Evolutionary conservation across 768 basidiomycete genomes (phyloP), one percentile per base, ranked within the genome.

Genomic region (Boletus rex-veris): DNA sequence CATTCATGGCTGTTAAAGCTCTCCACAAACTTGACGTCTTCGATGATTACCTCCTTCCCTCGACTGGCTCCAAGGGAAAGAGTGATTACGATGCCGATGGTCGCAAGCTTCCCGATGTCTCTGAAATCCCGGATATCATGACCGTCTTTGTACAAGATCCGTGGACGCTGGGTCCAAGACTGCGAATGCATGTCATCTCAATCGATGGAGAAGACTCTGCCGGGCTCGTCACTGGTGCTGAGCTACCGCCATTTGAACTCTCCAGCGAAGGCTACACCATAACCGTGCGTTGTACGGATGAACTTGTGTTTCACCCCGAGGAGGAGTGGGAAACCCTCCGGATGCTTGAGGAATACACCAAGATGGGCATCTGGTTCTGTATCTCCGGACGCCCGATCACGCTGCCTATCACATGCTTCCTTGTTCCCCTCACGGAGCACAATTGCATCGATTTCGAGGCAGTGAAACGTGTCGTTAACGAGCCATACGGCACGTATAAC

Each of bases 11-110:
- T 3, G 88, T 91, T 19, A 84, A 81, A 59, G 74, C 75, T 3
- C 76, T 96, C 15, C 80, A 85, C 55, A 73, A 75, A 28, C 72
- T 90, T n/a, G 80, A 86, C 28, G 85, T 90, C 5, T 86, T 94
- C 59, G 86, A 95, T 61, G 85, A 92, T 52, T 85, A 88, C 63
- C 78, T 96, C 3, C 76, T 92, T 10, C 92, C 93, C 0, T 74
- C 79, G n/a, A 77, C 83, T 14, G 77, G 76, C 41, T 69, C 78
- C 28, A 73, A 73, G 38, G 80, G 75, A 5, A 75, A 74, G 30
- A 76, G 73, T 19, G 74, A 77, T 28, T 75, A 80, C 49, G 83
- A 85, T 58, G 75, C 77, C 0, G 82, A 86, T 47, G 83, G 79
- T 14, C 64, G 72, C 26, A 66, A 64, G 3, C 71, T 80, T 35